A percentile compares a stretch with the other conserved stretches of the same genome.
phyloP scores from a whole-genome alignment of 2,329 filamentous ascomycete genomes.

The Apiospora rasikravindrae region DNA sequence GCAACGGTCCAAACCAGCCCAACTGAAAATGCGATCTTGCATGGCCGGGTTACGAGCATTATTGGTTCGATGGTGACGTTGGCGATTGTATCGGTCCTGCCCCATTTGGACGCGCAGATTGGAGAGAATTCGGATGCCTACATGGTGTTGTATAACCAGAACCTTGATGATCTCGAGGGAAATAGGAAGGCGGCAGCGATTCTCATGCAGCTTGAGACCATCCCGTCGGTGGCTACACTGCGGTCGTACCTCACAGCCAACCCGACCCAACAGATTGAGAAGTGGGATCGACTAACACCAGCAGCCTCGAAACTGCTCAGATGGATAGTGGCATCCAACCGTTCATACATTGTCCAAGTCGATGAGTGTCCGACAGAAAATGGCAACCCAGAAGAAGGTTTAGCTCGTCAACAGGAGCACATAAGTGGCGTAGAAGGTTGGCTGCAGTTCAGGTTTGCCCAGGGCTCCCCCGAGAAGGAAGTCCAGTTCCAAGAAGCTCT shows the following conservation, averaged over 20 bases:
- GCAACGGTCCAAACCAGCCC: background rate
- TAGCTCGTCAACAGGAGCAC: constrained; percentile 47
- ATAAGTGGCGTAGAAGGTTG: constrained; percentile 69
- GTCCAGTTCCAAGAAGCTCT: constrained; percentile 72
- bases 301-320: constrained; percentile 72
- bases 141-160: constrained; percentile 53
- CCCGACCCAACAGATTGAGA: constrained; percentile 47
- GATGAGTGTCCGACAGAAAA: constrained; percentile 46
- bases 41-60: constrained; percentile 30
- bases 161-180: constrained; percentile 60
- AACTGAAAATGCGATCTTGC: constrained; percentile 25
- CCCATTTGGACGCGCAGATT: background rate
- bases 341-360: constrained; percentile 83
- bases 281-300: constrained; percentile 62
- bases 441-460: constrained; percentile 85
- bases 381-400: constrained; percentile 24
- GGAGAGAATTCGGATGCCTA: constrained; percentile 18
- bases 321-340: constrained; percentile 90
- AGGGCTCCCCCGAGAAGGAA: constrained; percentile 89
- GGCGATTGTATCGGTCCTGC: constrained; percentile 26
- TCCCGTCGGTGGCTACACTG: constrained; percentile 68
- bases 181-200: constrained; percentile 56
- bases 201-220: constrained; percentile 56
- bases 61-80: constrained; percentile 21
- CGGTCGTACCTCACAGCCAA: constrained; percentile 49